phyloP scores from a whole-genome alignment of 495 filamentous ascomycete genomes.

The Neurospora tetraspora region DNA sequence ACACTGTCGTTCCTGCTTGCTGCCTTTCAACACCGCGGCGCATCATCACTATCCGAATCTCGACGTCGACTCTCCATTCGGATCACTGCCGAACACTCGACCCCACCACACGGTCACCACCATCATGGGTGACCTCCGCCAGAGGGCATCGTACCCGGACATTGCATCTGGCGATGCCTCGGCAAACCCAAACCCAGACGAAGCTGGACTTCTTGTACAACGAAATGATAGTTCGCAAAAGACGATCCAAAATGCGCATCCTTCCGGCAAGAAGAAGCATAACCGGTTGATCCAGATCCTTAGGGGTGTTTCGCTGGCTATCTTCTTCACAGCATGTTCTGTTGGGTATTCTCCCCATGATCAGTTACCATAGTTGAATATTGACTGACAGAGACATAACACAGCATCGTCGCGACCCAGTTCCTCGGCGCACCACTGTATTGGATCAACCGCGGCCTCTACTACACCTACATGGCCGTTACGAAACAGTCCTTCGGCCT shows the following conservation, averaged over 20 bases:
- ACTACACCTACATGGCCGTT: constrained; percentile 68
- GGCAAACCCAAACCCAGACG: neutral
- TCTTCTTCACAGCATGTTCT: constrained; percentile 55
- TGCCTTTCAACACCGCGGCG: neutral
- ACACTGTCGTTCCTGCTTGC: neutral
- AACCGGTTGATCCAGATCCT: constrained; percentile 52
- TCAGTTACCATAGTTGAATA: constrained; percentile 2
- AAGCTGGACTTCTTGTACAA: neutral
- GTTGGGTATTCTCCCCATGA: constrained; percentile 25
- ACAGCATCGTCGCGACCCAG: constrained; percentile 53
- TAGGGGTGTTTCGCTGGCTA: constrained; percentile 49
- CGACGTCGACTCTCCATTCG: neutral
- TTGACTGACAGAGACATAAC: neutral
- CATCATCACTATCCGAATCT: neutral
- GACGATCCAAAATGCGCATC: constrained; percentile 31
- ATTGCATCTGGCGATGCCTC: neutral
- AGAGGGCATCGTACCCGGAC: neutral
- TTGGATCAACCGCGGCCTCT: constrained; percentile 55
- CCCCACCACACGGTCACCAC: neutral
- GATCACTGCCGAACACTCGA: neutral
- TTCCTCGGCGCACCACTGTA: constrained; percentile 62
- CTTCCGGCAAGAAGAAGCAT: constrained; percentile 59
- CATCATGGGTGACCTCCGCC: neutral
- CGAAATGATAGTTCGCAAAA: neutral
- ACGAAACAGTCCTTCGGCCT: constrained; percentile 71